A percentile compares a stretch with the other conserved stretches of the same genome.
These are phyloP conservation scores for Mycosphaerella sp. DNA, from an alignment of 2,329 filamentous ascomycete species.

Conservation along the genomic window DNA sequence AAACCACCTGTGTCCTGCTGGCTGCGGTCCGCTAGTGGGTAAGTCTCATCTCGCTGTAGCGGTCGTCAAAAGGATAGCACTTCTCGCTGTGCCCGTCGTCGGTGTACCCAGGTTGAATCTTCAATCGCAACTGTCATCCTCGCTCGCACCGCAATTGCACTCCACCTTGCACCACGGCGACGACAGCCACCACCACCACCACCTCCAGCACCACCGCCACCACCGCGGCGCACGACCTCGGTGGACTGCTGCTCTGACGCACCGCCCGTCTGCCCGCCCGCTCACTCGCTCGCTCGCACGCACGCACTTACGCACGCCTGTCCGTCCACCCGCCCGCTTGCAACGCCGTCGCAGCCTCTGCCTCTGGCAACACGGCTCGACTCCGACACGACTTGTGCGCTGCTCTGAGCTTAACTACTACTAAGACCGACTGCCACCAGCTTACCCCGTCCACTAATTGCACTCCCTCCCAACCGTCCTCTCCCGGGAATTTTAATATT, in stretches of 20 bases:
- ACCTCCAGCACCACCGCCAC: too few species aligned
- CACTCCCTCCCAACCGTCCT: slow-evolving; percentile 11
- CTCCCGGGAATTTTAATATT: slow-evolving; percentile 15
- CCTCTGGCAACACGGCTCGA: slow-evolving; percentile 4
- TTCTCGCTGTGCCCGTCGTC: not conserved
- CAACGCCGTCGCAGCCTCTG: slow-evolving; percentile 6
- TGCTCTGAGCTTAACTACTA: slow-evolving; percentile 10
- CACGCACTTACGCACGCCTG: slow-evolving; percentile 6
- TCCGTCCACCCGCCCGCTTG: not conserved
- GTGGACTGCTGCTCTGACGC: not conserved
- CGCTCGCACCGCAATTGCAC: too few species aligned
- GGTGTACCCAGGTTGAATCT: not conserved
- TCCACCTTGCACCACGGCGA: not conserved
- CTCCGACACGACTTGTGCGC: slow-evolving; percentile 11
- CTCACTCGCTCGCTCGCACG: not conserved
- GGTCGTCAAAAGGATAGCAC: not conserved
- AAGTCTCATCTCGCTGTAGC: not conserved
- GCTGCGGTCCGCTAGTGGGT: not conserved
- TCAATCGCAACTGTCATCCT: not conserved
- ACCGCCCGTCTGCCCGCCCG: slow-evolving; percentile 11
- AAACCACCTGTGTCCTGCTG: slow-evolving; percentile 3
- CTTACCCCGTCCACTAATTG: not conserved
- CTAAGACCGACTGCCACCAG: slow-evolving; percentile 7
- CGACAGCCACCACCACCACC: too few species aligned
- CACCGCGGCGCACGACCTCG: slow-evolving; percentile 1